Evolutionary conservation across 768 basidiomycete species (phyloP).

Genomic region (Suillus cothurnatus): DNA sequence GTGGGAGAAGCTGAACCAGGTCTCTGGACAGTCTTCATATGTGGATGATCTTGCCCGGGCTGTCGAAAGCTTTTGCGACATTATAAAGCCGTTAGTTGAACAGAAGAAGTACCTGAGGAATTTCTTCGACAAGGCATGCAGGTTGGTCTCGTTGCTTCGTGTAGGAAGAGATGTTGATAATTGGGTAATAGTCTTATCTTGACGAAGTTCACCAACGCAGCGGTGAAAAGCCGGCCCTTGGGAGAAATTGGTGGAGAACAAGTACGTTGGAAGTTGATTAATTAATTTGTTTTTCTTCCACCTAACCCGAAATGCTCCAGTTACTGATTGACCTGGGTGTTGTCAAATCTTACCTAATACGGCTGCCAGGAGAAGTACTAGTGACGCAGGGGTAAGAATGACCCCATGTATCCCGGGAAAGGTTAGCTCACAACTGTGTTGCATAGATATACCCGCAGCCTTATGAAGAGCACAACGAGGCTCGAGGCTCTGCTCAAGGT

Average conservation of each 20-base stretch:
- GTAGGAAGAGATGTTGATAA: not conserved
- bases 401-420: slow-evolving; percentile 6
- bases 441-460: slow-evolving; percentile 75
- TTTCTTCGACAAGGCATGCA: slow-evolving; percentile 90
- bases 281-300: not conserved
- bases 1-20: slow-evolving; percentile 81
- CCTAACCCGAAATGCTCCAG: slow-evolving; percentile 38
- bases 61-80: slow-evolving; percentile 74
- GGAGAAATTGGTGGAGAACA: slow-evolving; percentile 96
- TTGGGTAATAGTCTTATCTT: slow-evolving; percentile 63
- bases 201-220: slow-evolving; percentile 83
- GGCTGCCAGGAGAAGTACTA: slow-evolving; percentile 76
- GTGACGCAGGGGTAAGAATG: slow-evolving; percentile 53
- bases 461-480: slow-evolving; percentile 78
- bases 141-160: slow-evolving; percentile 47
- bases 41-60: slow-evolving; percentile 74
- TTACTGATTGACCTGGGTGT: slow-evolving; percentile 89
- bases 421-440: slow-evolving; percentile 15
- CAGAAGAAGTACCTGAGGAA: slow-evolving; percentile 95
- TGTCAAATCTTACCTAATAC: slow-evolving; percentile 79
- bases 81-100: slow-evolving; percentile 80
- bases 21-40: slow-evolving; percentile 85
- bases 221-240: slow-evolving; percentile 89
- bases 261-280: slow-evolving; percentile 40
- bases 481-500: slow-evolving; percentile 95